Base-by-base conservation (phyloP, 2,329 filamentous ascomycete genomes). In the Triangularia verruculosa region DNA sequence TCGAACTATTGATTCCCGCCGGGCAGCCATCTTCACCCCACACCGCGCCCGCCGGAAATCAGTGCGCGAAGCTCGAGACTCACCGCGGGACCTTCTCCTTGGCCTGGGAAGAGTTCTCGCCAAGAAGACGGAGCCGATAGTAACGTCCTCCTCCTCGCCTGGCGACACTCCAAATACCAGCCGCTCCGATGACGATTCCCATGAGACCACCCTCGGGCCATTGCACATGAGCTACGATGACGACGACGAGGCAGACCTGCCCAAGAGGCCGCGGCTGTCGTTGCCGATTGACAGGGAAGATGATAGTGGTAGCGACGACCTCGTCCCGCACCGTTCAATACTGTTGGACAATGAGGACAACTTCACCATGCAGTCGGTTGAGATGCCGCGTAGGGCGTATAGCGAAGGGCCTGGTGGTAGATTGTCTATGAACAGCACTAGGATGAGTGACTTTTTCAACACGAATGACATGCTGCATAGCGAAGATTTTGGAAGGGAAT, bases 11-110 rank as follows among this genome's bases (percentile, higher is more conserved):
- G 81, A 87, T 68, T 80, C 83, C 66, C 83, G 86, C 4, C 82
- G 86, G 51, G 82, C 83, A 2, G 84, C 84, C 55, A 77, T 86
- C 56, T 81, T 87, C 66, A 89, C 86, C 0, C 86, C 86, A 0
- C 85, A 84, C 17, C 82, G 82, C 66, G 81, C 62, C 60, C 80
- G 83, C 20, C 79, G 86, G n/a, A 81, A 81, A 68, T 88, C 86
- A 70, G 71, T 83, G 58, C 81, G 82, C 68, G 81, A 82, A 64
- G 80, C 83, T 69, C 77, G 84, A 65, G 83, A 87, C 71, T 84
- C 83, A 4, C 83, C 85, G 1, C 78, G 82, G 69, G 81, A 82
- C 64, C 71, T 82, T 22, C 71, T 88, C 54, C 80, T 84, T 59
- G 79, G 81, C 62, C 78, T 89, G 25, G 83, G 83, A 62, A 78